phyloP scores from a whole-genome alignment of 78 protist genomes.

The Polysphondylium violaceum region DNA sequence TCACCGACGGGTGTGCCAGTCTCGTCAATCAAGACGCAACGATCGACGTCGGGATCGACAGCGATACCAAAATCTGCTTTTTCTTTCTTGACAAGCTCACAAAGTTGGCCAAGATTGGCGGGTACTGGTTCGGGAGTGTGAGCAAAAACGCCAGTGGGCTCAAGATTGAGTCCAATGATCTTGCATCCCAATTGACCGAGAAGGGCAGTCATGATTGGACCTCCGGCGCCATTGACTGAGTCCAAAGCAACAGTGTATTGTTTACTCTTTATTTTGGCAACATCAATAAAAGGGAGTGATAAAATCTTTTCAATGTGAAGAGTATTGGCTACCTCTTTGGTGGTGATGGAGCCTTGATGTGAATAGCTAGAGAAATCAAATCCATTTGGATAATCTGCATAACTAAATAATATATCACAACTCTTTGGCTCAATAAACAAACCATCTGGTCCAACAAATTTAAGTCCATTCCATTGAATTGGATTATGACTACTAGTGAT shows the following conservation, averaged over 20 bases:
- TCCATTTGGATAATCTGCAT: slow-evolving; percentile 70
- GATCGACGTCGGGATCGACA: slow-evolving; percentile 87
- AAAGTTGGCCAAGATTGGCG: slow-evolving; percentile 70
- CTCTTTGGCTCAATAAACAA: slow-evolving; percentile 74
- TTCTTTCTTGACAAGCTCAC: slow-evolving; percentile 35
- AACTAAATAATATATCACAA: slow-evolving; percentile 46
- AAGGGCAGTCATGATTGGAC: slow-evolving; percentile 64
- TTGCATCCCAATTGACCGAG: slow-evolving; percentile 37
- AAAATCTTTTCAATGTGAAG: slow-evolving; percentile 62
- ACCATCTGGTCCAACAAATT: slow-evolving; percentile 86
- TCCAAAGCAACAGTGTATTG: slow-evolving; percentile 70
- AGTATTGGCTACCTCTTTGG: slow-evolving; percentile 15
- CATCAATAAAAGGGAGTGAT: slow-evolving; percentile 49
- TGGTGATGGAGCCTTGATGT: slow-evolving; percentile 5
- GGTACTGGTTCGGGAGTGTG: slow-evolving; percentile 89
- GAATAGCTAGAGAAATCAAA: slow-evolving; percentile 8
- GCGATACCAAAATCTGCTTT: slow-evolving; percentile 87
- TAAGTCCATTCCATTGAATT: slow-evolving; percentile 89
- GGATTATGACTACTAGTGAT: slow-evolving; percentile 92
- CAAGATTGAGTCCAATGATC: slow-evolving; percentile 77
- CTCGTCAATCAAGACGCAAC: slow-evolving; percentile 86
- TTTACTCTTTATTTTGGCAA: slow-evolving; percentile 19
- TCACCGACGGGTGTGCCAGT: slow-evolving; percentile 83
- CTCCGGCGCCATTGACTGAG: slow-evolving; percentile 87
- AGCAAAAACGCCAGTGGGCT: slow-evolving; percentile 84